Conservation (phyloP, 345 rosid species). For the Kandelia obovata region DNA sequence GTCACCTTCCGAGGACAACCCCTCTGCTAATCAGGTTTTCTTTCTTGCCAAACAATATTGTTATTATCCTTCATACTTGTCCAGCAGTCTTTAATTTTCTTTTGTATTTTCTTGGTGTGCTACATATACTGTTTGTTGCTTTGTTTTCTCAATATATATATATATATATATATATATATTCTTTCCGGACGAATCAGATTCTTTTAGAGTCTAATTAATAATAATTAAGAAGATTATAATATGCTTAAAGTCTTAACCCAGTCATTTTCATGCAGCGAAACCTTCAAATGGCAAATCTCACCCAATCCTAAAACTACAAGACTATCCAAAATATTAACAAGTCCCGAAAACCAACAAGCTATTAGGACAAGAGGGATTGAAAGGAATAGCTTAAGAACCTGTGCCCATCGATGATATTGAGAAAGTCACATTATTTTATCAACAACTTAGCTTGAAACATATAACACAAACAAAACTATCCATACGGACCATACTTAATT, state of each 20-base stretch:
- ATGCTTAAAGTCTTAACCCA: too few relatives aligned
- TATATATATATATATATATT: too few relatives aligned
- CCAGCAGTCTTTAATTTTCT: neutral
- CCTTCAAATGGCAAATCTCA: too few relatives aligned
- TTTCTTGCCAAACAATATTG: neutral
- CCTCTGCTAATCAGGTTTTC: neutral
- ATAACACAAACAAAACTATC: slow-evolving; percentile 9
- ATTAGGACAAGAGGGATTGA: neutral
- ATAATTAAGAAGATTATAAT: too few relatives aligned
- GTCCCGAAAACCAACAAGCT: neutral
- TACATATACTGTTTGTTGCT: neutral
- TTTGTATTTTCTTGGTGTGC: neutral
- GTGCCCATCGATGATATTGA: slow-evolving; percentile 23
- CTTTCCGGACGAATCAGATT: slow-evolving; percentile 1
- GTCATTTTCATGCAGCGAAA: too few relatives aligned
- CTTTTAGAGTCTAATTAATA: neutral
- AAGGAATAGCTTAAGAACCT: slow-evolving; percentile 16
- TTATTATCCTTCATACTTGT: slow-evolving; percentile 3
- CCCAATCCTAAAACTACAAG: too few relatives aligned
- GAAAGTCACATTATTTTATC: slow-evolving; percentile 39
- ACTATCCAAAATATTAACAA: neutral
- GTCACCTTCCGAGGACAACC: too few relatives aligned
- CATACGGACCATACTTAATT: neutral
- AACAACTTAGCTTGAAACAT: slow-evolving; percentile 20
- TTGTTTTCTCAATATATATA: neutral